Percentiles rank a stretch among this genome's conserved stretches.
phyloP scores from a whole-genome alignment of 495 filamentous ascomycete species.

The Pseudevernia furfuracea region DNA sequence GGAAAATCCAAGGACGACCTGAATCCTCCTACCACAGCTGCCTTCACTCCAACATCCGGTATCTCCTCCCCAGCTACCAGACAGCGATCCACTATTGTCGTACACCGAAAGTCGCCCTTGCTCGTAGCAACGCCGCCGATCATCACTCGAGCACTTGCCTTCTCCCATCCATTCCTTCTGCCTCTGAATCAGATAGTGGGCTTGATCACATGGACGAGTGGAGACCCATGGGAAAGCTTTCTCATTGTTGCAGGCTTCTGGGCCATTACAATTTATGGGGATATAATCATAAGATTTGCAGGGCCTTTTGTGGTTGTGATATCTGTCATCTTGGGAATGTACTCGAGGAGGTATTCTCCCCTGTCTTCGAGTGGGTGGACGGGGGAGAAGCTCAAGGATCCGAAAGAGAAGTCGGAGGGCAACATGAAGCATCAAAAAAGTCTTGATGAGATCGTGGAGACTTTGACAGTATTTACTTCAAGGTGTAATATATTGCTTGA shows the following conservation, averaged over 20 bases:
- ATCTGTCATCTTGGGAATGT: conserved; percentile 83
- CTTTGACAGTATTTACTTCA: conserved; percentile 75
- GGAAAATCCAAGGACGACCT: conserved; percentile 39
- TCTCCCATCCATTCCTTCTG: conserved; percentile 86
- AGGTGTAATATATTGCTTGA: conserved; percentile 88
- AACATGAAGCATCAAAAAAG: conserved; percentile 70
- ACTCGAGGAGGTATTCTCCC: conserved; percentile 79
- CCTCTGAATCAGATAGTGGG: conserved; percentile 77
- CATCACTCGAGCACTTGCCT: conserved; percentile 84
- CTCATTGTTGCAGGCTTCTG: conserved; percentile 78
- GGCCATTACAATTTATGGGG: conserved; percentile 77
- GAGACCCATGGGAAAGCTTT: conserved; percentile 95
- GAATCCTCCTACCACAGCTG: conserved; percentile 66
- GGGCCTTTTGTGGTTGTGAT: conserved; percentile 78
- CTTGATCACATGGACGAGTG: conserved; percentile 85
- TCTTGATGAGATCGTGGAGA: conserved; percentile 93
- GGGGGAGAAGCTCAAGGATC: conserved; percentile 46
- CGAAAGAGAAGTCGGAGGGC: conserved; percentile 47
- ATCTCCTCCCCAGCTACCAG: conserved; percentile 61
- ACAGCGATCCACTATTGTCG: conserved; percentile 80
- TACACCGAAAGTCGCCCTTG: conserved; percentile 92
- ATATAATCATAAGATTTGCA: conserved; percentile 64
- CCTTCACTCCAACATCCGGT: conserved; percentile 76
- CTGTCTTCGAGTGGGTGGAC: conserved; percentile 78
- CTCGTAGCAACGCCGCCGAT: conserved; percentile 89